Evolutionary conservation across 108 stramenopile species (phyloP), one percentile per base, ranked within the genome.

Genomic region (Cyclotella atomus): DNA sequence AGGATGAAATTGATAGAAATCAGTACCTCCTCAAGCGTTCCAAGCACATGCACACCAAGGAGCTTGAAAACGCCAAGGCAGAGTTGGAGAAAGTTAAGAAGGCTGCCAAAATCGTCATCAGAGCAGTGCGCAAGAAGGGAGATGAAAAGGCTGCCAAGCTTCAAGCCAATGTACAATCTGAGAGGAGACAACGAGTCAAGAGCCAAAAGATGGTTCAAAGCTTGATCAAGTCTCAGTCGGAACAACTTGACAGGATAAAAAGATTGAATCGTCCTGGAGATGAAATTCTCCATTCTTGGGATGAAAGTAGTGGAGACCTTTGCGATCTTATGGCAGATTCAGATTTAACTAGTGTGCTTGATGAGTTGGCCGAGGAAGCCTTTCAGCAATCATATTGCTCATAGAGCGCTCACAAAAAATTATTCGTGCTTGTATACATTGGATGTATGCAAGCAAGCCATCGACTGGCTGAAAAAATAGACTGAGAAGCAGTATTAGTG

Each of bases 1-100:
- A 64, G 23, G 79, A 81, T 33, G 79, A 81, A 66, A 81, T 81
- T 59, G 44, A 70, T 68, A 59, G 79, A 38, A 81, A 72, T 60
- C 79, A 81, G 62, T 61, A 66, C 16, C 62, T 81, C 43, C 43
- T 81, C 24, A 59, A 50, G 27, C 47, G 79, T 19, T 81, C 79
- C 34, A 73, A 68, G n/a, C 67, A 73, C 33, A 27, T 73, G 46
- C 79, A 81, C 44, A 60, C 69, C 30, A 71, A 68, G 12, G 79
- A 81, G 46, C 72, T 81, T 19, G 72, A 65, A 27, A 61, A 59
- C 29, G 79, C 79, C 28, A 73, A 70, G 25, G 46, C 62, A 19
- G 79, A 81, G 67, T 21, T 81, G 62, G 43, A 81, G 43, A 73
- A 68, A 59, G 54, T 81, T 44, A 81, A 73, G 65, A 81, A 64